Base-by-base conservation (phyloP, 1,284 basidiomycete species). In the Ceratobasidium sp. region DNA sequence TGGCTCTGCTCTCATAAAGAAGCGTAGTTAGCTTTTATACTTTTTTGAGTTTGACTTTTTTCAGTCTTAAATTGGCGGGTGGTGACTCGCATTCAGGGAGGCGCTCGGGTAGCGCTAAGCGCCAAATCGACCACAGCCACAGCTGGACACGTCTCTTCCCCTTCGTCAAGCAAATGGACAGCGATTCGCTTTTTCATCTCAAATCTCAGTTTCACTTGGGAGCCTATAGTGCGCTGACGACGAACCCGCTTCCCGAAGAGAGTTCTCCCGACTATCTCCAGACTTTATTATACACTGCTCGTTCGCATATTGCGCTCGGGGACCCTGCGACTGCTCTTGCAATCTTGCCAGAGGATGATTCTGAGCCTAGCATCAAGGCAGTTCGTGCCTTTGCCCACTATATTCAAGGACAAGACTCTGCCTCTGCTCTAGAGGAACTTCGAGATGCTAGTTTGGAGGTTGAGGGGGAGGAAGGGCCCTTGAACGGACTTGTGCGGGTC, bases 141-240 rank as follows among this genome's bases (percentile, higher is more conserved):
- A 10, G 2, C 52, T 8, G 27, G 66, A 54, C 67, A 48, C 50
- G 50, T 38, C 23, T 64, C 55, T n/a, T 33, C 2, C 41, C 46
- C 20, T 46, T 52, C 41, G 12, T 50, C 64, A 52, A 23, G 35
- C 74, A 57, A 55, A 79, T 79, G 76, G 79, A 80, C 62, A 80
- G 79, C 35, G 79, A 80, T 50, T 80, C 79, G 4, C 87, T 96
- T 27, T 96, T 94, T 85, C 90, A 93, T 84, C 87, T 94, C 83
- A 95, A 94, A 84, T 94, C 95, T 81, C 93, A 95, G 79, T 96
- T 96, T 84, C 89, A 91, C 77, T 90, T 96, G 38, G 92, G 93
- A 75, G 92, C 93, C 69, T 94, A 91, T 85, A 89, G 89, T 81
- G 82, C 89, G 20, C 85, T 94, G 59, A 85, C 88, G 54, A 85